phyloP scores from a whole-genome alignment of 441 rosid genomes.

The Mallotus japonicus region DNA sequence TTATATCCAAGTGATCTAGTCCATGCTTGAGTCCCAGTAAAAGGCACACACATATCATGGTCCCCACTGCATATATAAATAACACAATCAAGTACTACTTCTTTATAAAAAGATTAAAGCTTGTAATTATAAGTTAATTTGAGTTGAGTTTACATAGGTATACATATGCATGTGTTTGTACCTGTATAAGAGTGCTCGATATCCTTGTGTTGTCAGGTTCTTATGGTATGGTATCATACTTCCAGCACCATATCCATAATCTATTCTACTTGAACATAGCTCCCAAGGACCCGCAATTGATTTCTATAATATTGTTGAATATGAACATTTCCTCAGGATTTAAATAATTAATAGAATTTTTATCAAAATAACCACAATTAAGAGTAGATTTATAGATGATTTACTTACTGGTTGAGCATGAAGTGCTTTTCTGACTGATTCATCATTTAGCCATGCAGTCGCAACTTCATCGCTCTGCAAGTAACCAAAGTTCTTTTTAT shows the following conservation, averaged over 20 bases:
- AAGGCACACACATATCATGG: conserved; percentile 48
- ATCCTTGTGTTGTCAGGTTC: conserved; percentile 42
- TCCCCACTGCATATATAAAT: conserved; percentile 39
- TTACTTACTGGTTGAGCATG: conserved; percentile 45
- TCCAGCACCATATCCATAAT: conserved; percentile 30
- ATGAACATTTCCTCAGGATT: not conserved
- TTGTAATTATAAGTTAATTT: not conserved
- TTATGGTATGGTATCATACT: conserved; percentile 52
- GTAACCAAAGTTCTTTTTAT: no score
- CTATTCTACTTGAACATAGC: conserved; percentile 37
- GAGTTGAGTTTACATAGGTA: not conserved
- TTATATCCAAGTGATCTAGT: conserved; percentile 46
- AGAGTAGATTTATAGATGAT: no score
- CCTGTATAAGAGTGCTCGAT: conserved; percentile 63
- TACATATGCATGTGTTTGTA: not conserved
- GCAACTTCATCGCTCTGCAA: conserved; percentile 52
- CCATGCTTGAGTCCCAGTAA: conserved; percentile 49
- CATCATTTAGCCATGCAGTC: conserved; percentile 50
- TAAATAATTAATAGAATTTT: not conserved
- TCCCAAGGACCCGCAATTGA: conserved; percentile 46
- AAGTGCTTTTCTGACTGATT: conserved; percentile 46
- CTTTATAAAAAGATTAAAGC: no score
- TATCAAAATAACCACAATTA: no score
- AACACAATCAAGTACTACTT: no score
- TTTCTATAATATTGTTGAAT: conserved; percentile 16